These are phyloP conservation scores for Trametes hirsuta DNA, from an alignment of 1,284 basidiomycete genomes.

Conservation along the genomic window DNA sequence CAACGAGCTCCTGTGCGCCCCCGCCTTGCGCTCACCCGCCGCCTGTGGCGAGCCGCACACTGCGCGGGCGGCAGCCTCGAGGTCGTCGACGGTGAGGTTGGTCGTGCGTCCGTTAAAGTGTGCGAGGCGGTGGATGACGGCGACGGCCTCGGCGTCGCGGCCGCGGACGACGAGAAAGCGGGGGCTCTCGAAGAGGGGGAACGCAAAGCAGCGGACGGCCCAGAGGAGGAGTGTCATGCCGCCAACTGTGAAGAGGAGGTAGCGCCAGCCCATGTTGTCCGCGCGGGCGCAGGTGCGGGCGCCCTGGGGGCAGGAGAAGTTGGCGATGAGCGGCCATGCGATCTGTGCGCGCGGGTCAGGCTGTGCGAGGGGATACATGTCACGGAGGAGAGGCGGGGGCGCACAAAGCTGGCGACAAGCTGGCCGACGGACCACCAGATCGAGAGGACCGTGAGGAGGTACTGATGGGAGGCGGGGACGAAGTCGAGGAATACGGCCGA, in stretches of 20 bases:
- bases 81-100: slow-evolving; percentile 44
- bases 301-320: slow-evolving; percentile 47
- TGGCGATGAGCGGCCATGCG: slow-evolving; percentile 54
- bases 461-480: slow-evolving; percentile 68
- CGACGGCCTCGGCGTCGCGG: slow-evolving; percentile 63
- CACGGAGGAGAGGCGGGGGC: slow-evolving; percentile 26
- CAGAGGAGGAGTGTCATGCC: slow-evolving; percentile 58
- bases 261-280: slow-evolving; percentile 65
- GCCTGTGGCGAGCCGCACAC: slow-evolving; percentile 9
- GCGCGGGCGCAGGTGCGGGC: slow-evolving; percentile 40
- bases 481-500: slow-evolving; percentile 71
- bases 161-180: slow-evolving; percentile 66
- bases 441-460: slow-evolving; percentile 67
- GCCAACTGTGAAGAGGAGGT: slow-evolving; percentile 50
- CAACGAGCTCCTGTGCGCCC: slow-evolving; percentile 42
- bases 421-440: slow-evolving; percentile 76
- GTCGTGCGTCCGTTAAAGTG: slow-evolving; percentile 54
- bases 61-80: slow-evolving; percentile 31
- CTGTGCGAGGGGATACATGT: neutral
- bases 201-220: slow-evolving; percentile 60
- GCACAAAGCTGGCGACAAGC: slow-evolving; percentile 62
- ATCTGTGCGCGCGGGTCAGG: slow-evolving; percentile 30
- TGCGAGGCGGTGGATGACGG: slow-evolving; percentile 62
- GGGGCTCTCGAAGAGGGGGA: slow-evolving; percentile 64
- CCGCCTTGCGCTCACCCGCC: slow-evolving; percentile 16